Base-by-base conservation (phyloP, 768 basidiomycete species). In the Mycena albidolilacea region DNA sequence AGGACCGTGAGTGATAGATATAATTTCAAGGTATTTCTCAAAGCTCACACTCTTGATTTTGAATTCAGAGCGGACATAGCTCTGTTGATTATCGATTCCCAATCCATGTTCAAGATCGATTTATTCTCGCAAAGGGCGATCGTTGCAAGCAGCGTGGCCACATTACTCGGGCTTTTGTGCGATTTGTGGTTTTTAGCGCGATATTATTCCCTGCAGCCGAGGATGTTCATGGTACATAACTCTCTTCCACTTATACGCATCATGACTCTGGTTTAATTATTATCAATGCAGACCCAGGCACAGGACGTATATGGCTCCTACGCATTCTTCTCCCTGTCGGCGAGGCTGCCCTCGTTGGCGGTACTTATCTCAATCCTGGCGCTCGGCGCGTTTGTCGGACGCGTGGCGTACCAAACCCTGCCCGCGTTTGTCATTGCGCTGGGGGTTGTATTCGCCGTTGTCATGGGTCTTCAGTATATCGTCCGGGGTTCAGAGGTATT, bases 281-380 rank as follows among this genome's bases (percentile, higher is more conserved):
- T 23, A 23, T 23, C 23, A 17, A 14, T 23, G 23, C 63, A 70
- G 69, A 64, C 38, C 15, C 63, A 57, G 10, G 64, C 69, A 7
- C 41, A 44, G 54, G 69, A 70, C 44, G 43, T 70, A 57, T 65
- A 70, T n/a, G 63, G 54, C 44, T 64, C 54, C 12, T 64, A 58
- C 30, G 17, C 44, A 21, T 70, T 64, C 39, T 70, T 70, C 14
- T 46, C 61, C 30, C 44, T 70, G 19, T 70, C 69, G 12, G 61
- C 69, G 17, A n/a, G 55, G 39, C 62, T 70, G 11, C 63, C 69
- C 15, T 37, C 58, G 11, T 52, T 70, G 0, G 63, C 63, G 0
- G 48, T 58, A 48, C 54, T 65, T 64, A 44, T 70, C 54, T 59
- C 69, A 23, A 23, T 59, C 2, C 30, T 30, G 30, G 69, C 63